Base-by-base conservation (phyloP, 2,329 filamentous ascomycete species). In the Fusarium sp. region DNA sequence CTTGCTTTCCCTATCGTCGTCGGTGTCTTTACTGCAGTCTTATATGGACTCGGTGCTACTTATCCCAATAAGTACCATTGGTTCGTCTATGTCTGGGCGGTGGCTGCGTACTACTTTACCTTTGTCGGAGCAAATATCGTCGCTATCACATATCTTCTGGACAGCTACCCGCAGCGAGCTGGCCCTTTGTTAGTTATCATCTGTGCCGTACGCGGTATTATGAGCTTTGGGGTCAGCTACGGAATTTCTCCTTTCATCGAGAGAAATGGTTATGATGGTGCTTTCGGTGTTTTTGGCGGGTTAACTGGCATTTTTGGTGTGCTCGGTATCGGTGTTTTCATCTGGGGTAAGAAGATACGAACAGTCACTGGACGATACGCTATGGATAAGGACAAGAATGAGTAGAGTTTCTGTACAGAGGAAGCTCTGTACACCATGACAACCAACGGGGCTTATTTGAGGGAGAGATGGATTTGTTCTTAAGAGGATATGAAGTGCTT, bases 81-180 rank as follows among this genome's bases (percentile, higher is more conserved):
- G 58, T 63, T 63, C 18, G 31, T 45, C n/a, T 63, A 57, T 6
- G 60, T 63, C 11, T 63, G 60, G 60, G 58, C 58, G 4, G 31
- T 63, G 4, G 60, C 60, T 11, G 58, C 51, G 46, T 63, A 63
- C 2, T 63, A 63, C 8, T 63, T 63, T 20, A 42, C 42, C 1
- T 63, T 63, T 3, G 68, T 72, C 0, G 69, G 69, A 1, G 69
- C 69, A 13, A 72, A 72, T 14, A 72, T 72, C 11, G 69, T 72
- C 1, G 58, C 69, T 8, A 72, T 72, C 17, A 72, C 69, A 7
- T 72, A 72, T 31, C 69, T 72, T 18, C 44, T 72, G 6, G 69
- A 72, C 24, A 72, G 69, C 7, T 72, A 72, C 17, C 69, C 69
- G 33, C 69, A 72, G 15, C 44, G 69, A 10, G 69, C 69, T 9